Base-by-base conservation (phyloP, 1,139 yeast genomes). In the Zygosaccharomyces sapae region DNA sequence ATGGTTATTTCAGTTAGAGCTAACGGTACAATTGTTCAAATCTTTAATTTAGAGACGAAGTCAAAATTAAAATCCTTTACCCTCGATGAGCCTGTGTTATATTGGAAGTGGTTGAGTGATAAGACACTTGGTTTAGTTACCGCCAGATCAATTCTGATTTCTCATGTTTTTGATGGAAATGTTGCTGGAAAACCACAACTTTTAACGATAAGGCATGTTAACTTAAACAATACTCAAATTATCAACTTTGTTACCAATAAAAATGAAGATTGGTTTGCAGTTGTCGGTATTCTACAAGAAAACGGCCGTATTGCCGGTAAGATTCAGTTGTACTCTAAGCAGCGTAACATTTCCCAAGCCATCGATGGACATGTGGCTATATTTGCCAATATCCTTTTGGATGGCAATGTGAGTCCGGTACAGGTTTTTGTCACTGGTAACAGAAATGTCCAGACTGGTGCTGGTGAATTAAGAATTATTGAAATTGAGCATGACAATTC, bases 291-390 rank as follows among this genome's bases (percentile, higher is more conserved):
- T 65, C 84, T 95, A 39, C 97, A 89, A 70, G 96, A 88, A 66
- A 86, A 86, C 59, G 96, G 96, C 54, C 81, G 95, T 62, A 87
- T 94, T 59, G 97, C 90, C 31, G 99, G 99, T 63, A 95, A 88
- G 70, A 86, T 92, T 66, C 99, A 94, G 73, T 79, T 94, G 54
- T 94, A 75, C 70, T 86, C 96, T 51, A 85, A 83, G 66, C 81
- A 83, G 48, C 83, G 97, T 69, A 85, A 86, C 63, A 88, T 90
- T 43, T 89, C 97, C 13, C 99, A 94, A 72, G 94, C 96, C 25
- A 88, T 94, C 61, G 97, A 94, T 66, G 98, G 98, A 57, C 98
- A 94, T 68, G 97, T 95, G 47, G 92, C 96, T 50, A 81, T 83
- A 44, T 94, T 94, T 70, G 90, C 96, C 45, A 74, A 77, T 49